Evolutionary conservation across 768 basidiomycete genomes (phyloP).

Genomic region (Paxillus involutus): DNA sequence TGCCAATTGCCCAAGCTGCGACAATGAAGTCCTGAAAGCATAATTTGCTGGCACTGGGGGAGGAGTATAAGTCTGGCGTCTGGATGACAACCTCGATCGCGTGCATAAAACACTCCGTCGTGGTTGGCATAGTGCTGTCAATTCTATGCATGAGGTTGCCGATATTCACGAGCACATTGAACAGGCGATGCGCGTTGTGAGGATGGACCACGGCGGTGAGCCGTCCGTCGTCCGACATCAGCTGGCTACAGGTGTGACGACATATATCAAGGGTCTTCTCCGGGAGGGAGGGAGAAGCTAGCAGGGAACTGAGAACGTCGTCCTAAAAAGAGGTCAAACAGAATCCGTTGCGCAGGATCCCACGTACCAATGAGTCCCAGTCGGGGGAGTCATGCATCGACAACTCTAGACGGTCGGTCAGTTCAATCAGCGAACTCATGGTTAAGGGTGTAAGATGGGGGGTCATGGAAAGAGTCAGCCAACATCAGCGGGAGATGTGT

Average conservation of each 20-base stretch:
- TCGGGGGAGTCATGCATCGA: slow-evolving; percentile 26
- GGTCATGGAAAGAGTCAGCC: slow-evolving; percentile 14
- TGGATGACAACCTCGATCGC: slow-evolving; percentile 44
- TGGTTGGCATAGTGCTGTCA: slow-evolving; percentile 27
- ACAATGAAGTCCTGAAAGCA: slow-evolving; percentile 39
- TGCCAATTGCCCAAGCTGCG: slow-evolving; percentile 36
- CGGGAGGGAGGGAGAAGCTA: slow-evolving; percentile 28
- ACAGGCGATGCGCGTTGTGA: slow-evolving; percentile 40
- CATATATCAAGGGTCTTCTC: slow-evolving; percentile 32
- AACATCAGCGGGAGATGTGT: not conserved
- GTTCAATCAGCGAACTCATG: slow-evolving; percentile 26
- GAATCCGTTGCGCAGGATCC: not conserved
- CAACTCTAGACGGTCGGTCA: slow-evolving; percentile 24
- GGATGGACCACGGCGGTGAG: slow-evolving; percentile 22
- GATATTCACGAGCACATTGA: slow-evolving; percentile 44
- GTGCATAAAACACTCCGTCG: slow-evolving; percentile 38
- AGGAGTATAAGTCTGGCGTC: slow-evolving; percentile 21
- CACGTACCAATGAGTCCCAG: slow-evolving; percentile 32
- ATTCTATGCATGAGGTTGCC: slow-evolving; percentile 36
- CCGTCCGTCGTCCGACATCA: slow-evolving; percentile 26
- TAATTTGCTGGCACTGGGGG: slow-evolving; percentile 19
- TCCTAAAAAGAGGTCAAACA: slow-evolving; percentile 23
- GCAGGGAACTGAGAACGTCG: slow-evolving; percentile 20
- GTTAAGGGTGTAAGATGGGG: slow-evolving; percentile 5
- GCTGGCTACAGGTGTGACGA: slow-evolving; percentile 32